Percentiles rank a stretch among this genome's conserved stretches.
Conservation (phyloP, 1,139 yeast species). For the Ashbya aceris region DNA sequence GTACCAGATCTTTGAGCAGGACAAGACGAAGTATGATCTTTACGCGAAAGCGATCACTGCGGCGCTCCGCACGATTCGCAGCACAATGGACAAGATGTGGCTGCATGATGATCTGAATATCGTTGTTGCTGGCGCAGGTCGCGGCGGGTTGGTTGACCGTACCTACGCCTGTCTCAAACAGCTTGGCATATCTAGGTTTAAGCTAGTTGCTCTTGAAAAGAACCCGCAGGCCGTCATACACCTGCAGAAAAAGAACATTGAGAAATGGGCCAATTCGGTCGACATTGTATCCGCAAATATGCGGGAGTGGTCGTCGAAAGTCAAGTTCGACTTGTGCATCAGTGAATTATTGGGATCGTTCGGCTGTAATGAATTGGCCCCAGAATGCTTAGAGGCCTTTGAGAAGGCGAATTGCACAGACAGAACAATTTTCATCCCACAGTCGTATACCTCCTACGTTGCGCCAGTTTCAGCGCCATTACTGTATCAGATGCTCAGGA, state of each 20-base stretch:
- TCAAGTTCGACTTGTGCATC: conserved; percentile 47
- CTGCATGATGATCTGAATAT: conserved; percentile 26
- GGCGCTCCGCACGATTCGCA: conserved; percentile 41
- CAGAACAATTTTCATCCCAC: conserved; percentile 50
- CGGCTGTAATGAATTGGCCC: conserved; percentile 84
- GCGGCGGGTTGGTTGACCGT: conserved; percentile 66
- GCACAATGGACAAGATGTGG: conserved; percentile 5
- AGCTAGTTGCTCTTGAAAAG: conserved; percentile 57
- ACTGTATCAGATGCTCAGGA: conserved; percentile 31
- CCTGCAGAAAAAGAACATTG: conserved; percentile 36
- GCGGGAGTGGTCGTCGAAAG: conserved; percentile 37
- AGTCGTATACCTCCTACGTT: conserved; percentile 46
- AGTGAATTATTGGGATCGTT: conserved; percentile 84
- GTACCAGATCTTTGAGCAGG: conserved; percentile 64
- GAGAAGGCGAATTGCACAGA: conserved; percentile 28
- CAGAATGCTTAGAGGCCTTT: conserved; percentile 53
- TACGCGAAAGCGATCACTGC: conserved; percentile 57
- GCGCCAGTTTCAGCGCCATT: conserved; percentile 60
- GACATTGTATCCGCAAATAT: conserved; percentile 49
- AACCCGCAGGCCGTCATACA: conserved; percentile 52
- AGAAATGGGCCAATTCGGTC: conserved; percentile 40
- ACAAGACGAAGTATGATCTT: conserved; percentile 52
- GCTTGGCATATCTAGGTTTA: conserved; percentile 26
- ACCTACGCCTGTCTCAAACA: conserved; percentile 37
- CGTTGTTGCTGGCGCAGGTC: conserved; percentile 77